Evolutionary conservation across 192 early-diverging fungal genomes (phyloP).

Genomic region (Coemansia sp.): DNA sequence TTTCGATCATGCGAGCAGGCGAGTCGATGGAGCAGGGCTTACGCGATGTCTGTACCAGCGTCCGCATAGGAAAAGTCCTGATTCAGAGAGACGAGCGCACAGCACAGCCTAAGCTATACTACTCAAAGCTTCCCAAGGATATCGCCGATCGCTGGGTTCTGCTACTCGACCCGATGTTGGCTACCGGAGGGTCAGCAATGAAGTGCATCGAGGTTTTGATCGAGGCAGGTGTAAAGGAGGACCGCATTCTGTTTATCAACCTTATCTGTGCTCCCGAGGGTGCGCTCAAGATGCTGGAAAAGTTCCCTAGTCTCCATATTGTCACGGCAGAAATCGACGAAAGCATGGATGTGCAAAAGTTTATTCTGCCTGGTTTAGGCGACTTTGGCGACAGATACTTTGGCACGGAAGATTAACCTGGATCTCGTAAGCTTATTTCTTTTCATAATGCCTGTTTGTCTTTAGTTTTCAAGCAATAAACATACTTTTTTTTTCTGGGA

Average conservation of each 20-base stretch:
- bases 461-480: not conserved
- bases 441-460: not conserved
- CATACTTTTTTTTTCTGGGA: not conserved
- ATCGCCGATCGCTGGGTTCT: conserved; percentile 79
- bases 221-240: conserved; percentile 79
- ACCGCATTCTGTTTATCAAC: conserved; percentile 89
- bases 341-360: conserved; percentile 78
- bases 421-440: not conserved
- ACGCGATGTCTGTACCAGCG: conserved; percentile 81
- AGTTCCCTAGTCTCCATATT: conserved; percentile 81
- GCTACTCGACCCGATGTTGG: conserved; percentile 95
- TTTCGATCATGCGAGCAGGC: conserved; percentile 96
- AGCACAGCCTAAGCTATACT: conserved; percentile 85
- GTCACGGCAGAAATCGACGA: conserved; percentile 84
- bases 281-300: conserved; percentile 65
- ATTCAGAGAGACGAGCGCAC: conserved; percentile 97
- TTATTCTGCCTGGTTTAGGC: conserved; percentile 87
- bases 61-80: conserved; percentile 92
- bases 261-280: conserved; percentile 87
- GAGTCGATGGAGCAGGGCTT: conserved; percentile 89
- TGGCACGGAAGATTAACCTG: conserved; percentile 63
- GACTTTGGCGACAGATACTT: conserved; percentile 93
- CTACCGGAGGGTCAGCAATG: conserved; percentile 91
- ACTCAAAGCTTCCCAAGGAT: conserved; percentile 89
- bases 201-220: conserved; percentile 89